phyloP scores from a whole-genome alignment of 1,284 basidiomycete species.

The Tilletia horrida region DNA sequence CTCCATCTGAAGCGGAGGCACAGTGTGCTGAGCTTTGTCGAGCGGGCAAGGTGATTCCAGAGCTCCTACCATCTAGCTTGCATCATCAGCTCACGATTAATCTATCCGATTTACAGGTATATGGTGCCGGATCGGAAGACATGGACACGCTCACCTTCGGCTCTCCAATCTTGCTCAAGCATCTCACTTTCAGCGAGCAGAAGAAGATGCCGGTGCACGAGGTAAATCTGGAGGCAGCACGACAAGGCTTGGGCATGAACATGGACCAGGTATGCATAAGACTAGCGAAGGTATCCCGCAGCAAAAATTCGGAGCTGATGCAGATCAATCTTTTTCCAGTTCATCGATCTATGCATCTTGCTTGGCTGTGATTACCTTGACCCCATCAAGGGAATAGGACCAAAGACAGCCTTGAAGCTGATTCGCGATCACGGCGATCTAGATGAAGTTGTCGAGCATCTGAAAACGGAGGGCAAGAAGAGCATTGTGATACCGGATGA shows the following conservation, averaged over 20 bases:
- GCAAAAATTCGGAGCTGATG: neutral
- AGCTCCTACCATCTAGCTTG: neutral
- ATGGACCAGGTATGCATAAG: constrained; percentile 83
- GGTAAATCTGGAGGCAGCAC: constrained; percentile 75
- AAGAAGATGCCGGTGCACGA: constrained; percentile 97
- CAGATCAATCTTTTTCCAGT: constrained; percentile 57
- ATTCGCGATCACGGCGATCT: constrained; percentile 80
- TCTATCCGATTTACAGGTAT: constrained; percentile 64
- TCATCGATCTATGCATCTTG: constrained; percentile 93
- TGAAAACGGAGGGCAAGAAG: constrained; percentile 58
- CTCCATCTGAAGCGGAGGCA: constrained; percentile 96
- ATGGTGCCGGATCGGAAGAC: constrained; percentile 94
- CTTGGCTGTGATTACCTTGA: constrained; percentile 98
- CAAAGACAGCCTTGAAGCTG: constrained; percentile 91
- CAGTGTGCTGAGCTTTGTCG: constrained; percentile 96
- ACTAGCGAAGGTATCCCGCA: too few species aligned
- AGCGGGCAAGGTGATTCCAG: constrained; percentile 69
- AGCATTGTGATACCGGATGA: constrained; percentile 72
- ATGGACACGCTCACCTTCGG: constrained; percentile 99
- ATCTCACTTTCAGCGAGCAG: constrained; percentile 97
- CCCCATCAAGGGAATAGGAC: constrained; percentile 89
- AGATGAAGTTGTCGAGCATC: constrained; percentile 73
- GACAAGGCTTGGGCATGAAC: constrained; percentile 83
- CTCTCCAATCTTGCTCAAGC: constrained; percentile 84
- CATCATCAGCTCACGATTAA: neutral